A percentile compares a stretch with the other conserved stretches of the same genome.
phyloP scores from a whole-genome alignment of 768 basidiomycete genomes.

The Podaxis rugospora region DNA sequence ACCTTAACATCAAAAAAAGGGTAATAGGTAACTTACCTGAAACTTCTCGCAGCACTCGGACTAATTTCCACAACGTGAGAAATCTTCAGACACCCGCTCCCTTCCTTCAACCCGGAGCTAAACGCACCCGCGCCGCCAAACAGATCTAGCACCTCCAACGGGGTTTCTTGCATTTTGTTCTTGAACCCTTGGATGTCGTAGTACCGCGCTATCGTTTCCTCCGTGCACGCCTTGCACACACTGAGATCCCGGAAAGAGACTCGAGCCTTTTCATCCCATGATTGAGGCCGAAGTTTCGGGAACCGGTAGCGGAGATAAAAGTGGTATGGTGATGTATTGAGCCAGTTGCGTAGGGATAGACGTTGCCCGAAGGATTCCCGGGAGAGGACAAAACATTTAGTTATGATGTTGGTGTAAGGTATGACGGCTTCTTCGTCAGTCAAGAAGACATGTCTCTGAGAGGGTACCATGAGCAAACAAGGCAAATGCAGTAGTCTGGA shows the following conservation, averaged over 20 bases:
- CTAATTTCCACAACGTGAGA: constrained; percentile 69
- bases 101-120: constrained; percentile 49
- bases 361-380: constrained; percentile 23
- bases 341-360: constrained; percentile 37
- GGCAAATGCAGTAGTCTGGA: not conserved
- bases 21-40: constrained; percentile 38
- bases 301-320: constrained; percentile 57
- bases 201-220: constrained; percentile 25
- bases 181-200: constrained; percentile 31
- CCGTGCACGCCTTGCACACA: constrained; percentile 45
- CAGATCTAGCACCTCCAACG: constrained; percentile 35
- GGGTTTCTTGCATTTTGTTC: constrained; percentile 18
- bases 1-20: not conserved
- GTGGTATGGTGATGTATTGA: constrained; percentile 47
- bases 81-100: constrained; percentile 48
- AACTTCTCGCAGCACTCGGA: constrained; percentile 69
- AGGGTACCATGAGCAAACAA: not conserved
- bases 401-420: constrained; percentile 35
- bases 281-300: constrained; percentile 30
- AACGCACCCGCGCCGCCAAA: constrained; percentile 62
- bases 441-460: constrained; percentile 57
- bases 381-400: constrained; percentile 44
- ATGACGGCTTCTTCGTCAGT: constrained; percentile 41
- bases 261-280: constrained; percentile 31
- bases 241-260: constrained; percentile 31